Conservation (phyloP, 2,329 filamentous ascomycete species). For the Phyllosticta paracitricarpa region DNA sequence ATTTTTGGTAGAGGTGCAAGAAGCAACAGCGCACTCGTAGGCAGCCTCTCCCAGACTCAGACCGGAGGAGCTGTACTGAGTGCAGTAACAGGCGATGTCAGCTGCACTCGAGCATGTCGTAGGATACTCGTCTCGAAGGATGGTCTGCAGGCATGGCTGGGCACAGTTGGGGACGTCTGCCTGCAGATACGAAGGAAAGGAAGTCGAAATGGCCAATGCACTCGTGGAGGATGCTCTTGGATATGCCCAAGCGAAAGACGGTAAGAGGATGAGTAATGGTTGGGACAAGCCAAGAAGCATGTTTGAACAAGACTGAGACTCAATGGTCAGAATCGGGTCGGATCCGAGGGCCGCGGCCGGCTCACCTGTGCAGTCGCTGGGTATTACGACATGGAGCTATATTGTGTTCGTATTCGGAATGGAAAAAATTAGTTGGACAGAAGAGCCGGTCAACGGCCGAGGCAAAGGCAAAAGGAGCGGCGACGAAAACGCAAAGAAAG, state of each 20-base stretch:
- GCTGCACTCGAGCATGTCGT: constrained; percentile 23
- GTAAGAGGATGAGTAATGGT: constrained; percentile 3
- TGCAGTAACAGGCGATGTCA: constrained; percentile 27
- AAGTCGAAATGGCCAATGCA: not conserved
- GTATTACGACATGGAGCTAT: constrained; percentile 7
- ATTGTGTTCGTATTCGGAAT: not conserved
- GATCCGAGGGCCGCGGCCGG: not conserved
- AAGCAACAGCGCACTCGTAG: constrained; percentile 27
- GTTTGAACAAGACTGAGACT: constrained; percentile 14
- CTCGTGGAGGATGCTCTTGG: not conserved
- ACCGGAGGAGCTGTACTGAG: constrained; percentile 26
- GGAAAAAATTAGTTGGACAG: constrained; percentile 12
- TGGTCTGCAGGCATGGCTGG: constrained; percentile 35
- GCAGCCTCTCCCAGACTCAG: constrained; percentile 29
- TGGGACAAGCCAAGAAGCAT: constrained; percentile 15
- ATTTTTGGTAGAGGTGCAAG: constrained; percentile 6
- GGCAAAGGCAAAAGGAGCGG: constrained; percentile 6
- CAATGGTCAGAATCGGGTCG: not conserved
- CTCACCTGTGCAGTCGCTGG: constrained; percentile 22
- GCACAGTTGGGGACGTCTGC: constrained; percentile 40
- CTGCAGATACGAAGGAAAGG: constrained; percentile 33
- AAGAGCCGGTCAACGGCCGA: constrained; percentile 25
- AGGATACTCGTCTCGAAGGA: constrained; percentile 25
- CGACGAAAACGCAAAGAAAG: constrained; percentile 12
- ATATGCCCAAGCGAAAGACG: constrained; percentile 4